Conservation (phyloP, 2,329 filamentous ascomycete species). For the Venturiaceae sp. region DNA sequence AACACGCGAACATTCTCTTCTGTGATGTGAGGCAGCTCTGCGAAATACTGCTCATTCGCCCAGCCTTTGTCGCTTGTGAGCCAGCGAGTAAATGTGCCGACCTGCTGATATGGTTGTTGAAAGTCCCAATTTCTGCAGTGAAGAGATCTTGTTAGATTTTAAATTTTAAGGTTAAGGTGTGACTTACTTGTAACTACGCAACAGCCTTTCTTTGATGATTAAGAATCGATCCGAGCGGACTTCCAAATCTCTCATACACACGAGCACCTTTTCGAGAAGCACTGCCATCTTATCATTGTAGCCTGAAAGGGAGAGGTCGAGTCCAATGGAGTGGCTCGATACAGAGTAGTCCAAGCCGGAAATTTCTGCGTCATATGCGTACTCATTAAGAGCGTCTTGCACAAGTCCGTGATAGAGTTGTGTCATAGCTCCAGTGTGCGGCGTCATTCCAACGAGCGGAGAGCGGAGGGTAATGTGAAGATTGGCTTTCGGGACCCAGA, state of each 20-base stretch:
- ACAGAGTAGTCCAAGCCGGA: slow-evolving; percentile 80
- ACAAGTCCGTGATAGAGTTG: slow-evolving; percentile 79
- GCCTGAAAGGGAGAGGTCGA: slow-evolving; percentile 72
- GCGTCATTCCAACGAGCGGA: slow-evolving; percentile 68
- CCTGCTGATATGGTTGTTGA: slow-evolving; percentile 80
- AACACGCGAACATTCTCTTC: slow-evolving; percentile 66
- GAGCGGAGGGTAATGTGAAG: slow-evolving; percentile 72
- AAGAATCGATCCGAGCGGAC: slow-evolving; percentile 81
- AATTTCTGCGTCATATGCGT: slow-evolving; percentile 91
- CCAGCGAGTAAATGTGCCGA: slow-evolving; percentile 74
- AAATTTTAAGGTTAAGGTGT: not conserved
- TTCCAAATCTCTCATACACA: slow-evolving; percentile 74
- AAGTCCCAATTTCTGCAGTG: slow-evolving; percentile 43
- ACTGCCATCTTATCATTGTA: slow-evolving; percentile 97
- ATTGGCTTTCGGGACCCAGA: slow-evolving; percentile 95
- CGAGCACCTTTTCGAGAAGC: slow-evolving; percentile 77
- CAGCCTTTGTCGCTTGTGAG: slow-evolving; percentile 68
- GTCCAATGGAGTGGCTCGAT: slow-evolving; percentile 58
- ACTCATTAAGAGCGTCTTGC: slow-evolving; percentile 80
- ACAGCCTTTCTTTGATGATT: slow-evolving; percentile 79
- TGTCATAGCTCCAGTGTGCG: slow-evolving; percentile 68
- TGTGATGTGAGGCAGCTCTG: slow-evolving; percentile 66
- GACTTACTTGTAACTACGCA: slow-evolving; percentile 71
- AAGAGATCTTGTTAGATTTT: not conserved
- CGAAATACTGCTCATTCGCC: slow-evolving; percentile 69